Base-by-base conservation (phyloP, 768 basidiomycete genomes). In the Lactarius pseudohatsudake region DNA sequence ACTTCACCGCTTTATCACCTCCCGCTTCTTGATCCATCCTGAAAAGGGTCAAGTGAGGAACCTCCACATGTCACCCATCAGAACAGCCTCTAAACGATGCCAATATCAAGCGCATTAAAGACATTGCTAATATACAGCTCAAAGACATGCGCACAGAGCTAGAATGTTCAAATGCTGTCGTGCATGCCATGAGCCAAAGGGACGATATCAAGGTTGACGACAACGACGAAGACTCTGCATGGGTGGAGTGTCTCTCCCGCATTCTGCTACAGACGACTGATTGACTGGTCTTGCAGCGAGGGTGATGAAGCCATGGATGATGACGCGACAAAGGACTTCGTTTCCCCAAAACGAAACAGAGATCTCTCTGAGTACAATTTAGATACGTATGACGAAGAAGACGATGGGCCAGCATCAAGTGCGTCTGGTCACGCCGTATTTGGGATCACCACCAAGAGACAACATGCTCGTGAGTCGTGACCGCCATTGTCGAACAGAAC, bases 401-500 rank as follows among this genome's bases (percentile, higher is more conserved):
- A 96, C 72, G 84, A 77, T 20, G 68, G 76, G 53, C 76, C 76
- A 56, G 74, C 76, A 67, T 67, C 62, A 20, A 77, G 81, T 76
- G 66, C 36, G 72, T 68, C 45, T 64, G 47, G 32, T 62, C 32
- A 57, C 58, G 40, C 45, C 16, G 15, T 62, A 45, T 40, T 62
- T 57, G 45, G 57, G 61, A 56, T 36, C 57, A 56, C 66, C 69
- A 45, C 41, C 94, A 1, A 86, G 92, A 16, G 97, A 98, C 80
- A 97, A 97, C 75, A 84, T 99, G 68, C 79, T 99, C 70, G 89
- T 98, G 36, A 80, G 79, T 99, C 70, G 89, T 98, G 36, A 80
- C 88, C 40, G 96, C 96, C 40, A 96, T 94, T 86, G 98, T 96
- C 0, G 93, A 96, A 74, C 95, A 98, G 77, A 95, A 98, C 69